These are phyloP conservation scores for Spiraea crenata DNA, from an alignment of 331 rosid species.

Conservation along the genomic window DNA sequence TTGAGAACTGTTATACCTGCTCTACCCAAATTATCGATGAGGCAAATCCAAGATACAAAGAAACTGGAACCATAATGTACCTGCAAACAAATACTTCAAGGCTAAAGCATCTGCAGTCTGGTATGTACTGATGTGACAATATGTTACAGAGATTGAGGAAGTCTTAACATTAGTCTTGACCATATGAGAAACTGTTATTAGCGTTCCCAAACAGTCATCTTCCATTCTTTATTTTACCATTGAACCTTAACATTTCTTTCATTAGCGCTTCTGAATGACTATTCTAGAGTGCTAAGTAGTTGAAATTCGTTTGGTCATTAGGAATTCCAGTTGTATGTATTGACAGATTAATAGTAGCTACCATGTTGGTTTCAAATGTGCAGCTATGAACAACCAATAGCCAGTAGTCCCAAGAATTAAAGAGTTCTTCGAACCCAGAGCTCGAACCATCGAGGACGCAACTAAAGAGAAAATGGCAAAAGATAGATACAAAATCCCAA, in stretches of 20 bases:
- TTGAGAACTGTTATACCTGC: constrained; percentile 50
- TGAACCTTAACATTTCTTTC: no score
- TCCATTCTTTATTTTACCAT: no score
- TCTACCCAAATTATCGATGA: constrained; percentile 97
- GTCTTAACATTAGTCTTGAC: no score
- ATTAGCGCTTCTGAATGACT: no score
- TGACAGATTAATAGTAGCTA: constrained; percentile 13
- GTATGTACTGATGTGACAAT: no score
- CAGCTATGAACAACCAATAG: constrained; percentile 81
- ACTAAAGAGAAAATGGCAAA: constrained; percentile 78
- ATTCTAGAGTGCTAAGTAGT: no score
- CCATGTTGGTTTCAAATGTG: constrained; percentile 82
- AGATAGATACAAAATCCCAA: constrained; percentile 75
- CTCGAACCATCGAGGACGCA: constrained; percentile 74
- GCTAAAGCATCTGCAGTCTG: constrained; percentile 15
- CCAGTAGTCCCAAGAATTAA: constrained; percentile 81
- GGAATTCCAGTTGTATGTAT: no score
- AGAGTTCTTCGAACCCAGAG: constrained; percentile 77
- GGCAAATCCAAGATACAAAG: constrained; percentile 89
- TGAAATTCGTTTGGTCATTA: no score
- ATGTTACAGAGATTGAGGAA: no score
- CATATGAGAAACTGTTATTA: neutral
- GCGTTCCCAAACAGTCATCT: no score
- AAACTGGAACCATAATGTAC: constrained; percentile 87
- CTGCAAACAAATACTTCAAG: constrained; percentile 37